Percentiles rank a stretch among this genome's conserved stretches.
phyloP scores from a whole-genome alignment of 116 monocot species.

The Iris pallida region DNA sequence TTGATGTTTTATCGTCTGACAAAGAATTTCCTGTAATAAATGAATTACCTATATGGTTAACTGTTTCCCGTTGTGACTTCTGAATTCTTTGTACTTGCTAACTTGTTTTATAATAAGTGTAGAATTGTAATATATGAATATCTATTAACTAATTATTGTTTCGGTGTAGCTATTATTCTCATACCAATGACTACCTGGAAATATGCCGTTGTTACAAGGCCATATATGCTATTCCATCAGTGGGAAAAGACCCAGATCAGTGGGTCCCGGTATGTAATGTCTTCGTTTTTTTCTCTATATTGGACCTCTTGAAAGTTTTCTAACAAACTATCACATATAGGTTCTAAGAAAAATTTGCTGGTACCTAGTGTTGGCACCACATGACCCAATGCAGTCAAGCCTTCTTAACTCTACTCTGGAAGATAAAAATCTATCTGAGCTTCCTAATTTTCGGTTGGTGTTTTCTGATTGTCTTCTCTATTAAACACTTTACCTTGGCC shows the following conservation, averaged over 20 bases:
- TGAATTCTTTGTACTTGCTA: no score
- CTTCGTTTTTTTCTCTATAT: neutral
- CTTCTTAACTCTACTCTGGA: constrained; percentile 85
- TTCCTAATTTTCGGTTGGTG: constrained; percentile 66
- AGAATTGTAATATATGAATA: neutral
- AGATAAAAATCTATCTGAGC: constrained; percentile 86
- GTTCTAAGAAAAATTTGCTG: constrained; percentile 93
- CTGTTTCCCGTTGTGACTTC: no score
- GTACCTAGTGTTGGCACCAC: constrained; percentile 83
- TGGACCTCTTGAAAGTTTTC: neutral
- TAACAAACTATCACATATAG: constrained; percentile 27
- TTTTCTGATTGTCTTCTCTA: neutral
- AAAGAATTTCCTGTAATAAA: no score
- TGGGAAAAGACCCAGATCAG: constrained; percentile 74
- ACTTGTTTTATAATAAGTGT: no score
- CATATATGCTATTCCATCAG: constrained; percentile 91
- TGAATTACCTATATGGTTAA: no score
- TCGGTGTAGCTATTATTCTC: constrained; percentile 67
- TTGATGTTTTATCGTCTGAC: no score
- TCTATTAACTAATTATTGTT: neutral
- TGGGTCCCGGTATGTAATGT: constrained; percentile 72
- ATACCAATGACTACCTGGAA: constrained; percentile 89
- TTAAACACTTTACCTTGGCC: neutral
- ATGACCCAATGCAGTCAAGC: constrained; percentile 94
- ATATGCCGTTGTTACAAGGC: constrained; percentile 94